Conservation (phyloP, 495 filamentous ascomycete species). For the Hamigera avellanea region DNA sequence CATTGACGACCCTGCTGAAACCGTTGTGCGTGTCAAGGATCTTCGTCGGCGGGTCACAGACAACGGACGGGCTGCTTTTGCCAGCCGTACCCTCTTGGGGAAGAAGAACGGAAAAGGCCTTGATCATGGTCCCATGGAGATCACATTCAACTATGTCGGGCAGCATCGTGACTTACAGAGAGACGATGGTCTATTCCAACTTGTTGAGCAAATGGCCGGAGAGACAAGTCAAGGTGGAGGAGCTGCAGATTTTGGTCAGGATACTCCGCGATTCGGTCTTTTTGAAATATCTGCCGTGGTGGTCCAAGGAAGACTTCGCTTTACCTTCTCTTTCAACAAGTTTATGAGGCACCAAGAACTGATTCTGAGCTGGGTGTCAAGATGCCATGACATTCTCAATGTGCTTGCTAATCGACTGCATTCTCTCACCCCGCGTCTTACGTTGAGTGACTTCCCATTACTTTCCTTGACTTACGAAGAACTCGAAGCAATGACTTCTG, state of each 20-base stretch:
- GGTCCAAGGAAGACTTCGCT: constrained; percentile 45
- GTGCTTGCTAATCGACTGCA: constrained; percentile 38
- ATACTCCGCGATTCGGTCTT: constrained; percentile 48
- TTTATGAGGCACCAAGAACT: constrained; percentile 45
- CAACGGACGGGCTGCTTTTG: constrained; percentile 42
- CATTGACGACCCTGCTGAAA: constrained; percentile 22
- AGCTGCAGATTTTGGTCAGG: constrained; percentile 45
- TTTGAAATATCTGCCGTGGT: constrained; percentile 56
- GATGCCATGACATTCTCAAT: constrained; percentile 43
- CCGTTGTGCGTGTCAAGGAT: constrained; percentile 35
- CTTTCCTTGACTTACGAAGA: constrained; percentile 48
- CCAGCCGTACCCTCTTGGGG: constrained; percentile 32
- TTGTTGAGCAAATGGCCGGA: constrained; percentile 38
- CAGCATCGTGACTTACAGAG: constrained; percentile 51
- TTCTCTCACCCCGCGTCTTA: constrained; percentile 36
- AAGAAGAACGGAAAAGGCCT: constrained; percentile 25
- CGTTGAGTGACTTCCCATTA: constrained; percentile 51
- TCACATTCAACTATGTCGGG: constrained; percentile 61
- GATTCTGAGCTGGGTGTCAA: constrained; percentile 47
- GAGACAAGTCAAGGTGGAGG: constrained; percentile 31
- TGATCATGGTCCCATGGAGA: constrained; percentile 51
- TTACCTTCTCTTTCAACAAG: constrained; percentile 53
- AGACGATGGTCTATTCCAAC: constrained; percentile 48
- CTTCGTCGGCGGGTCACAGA: constrained; percentile 27
- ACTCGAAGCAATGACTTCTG: constrained; percentile 33